Base-by-base conservation (phyloP, 495 filamentous ascomycete genomes). In the Aspergillus wentii region DNA sequence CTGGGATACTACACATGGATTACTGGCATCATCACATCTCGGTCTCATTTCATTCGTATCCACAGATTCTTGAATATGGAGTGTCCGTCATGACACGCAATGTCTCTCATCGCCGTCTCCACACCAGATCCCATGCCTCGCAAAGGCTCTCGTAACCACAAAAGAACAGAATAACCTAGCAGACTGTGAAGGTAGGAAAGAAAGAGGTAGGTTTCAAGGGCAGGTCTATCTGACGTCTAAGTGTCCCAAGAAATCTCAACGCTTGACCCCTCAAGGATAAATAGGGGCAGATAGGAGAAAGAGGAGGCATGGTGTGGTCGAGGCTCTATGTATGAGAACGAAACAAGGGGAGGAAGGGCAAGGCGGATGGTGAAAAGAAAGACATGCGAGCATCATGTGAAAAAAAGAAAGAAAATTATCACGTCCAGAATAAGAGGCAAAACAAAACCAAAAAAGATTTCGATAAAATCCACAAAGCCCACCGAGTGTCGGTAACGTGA, bases 321-420 rank as follows among this genome's bases (percentile, higher is more conserved):
- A 32, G 20, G 36, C 27, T 50, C 47, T 50, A 50, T 50, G 33
- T 19, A 33, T 2, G 19, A 17, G 17, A 35, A 31, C 23, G 16
- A 40, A 19, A 30, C 3, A 13, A 23, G 40, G 23, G 20, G 33
- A 30, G 28, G 19, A 34, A 33, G 17, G 33, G n/a, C 25, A 29
- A 33, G 30, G 19, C 19, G 25, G 35, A 15, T 18, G 30, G 19
- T 13, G 20, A 30, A 29, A 32, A 23, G 16, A 19, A n/a, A n/a
- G n/a, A n/a, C n/a, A n/a, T n/a, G n/a, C n/a, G n/a, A n/a, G n/a
- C n/a, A n/a, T n/a, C n/a, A n/a, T n/a, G n/a, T n/a, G n/a, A n/a
- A n/a, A n/a, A n/a, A 33, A 35, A 32, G 26, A 38, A 18, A 30
- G 14, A 33, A 17, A 37, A n/a, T n/a, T n/a, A n/a, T n/a, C n/a